Conservation (phyloP, 139 green algal genomes). For the Closterium sp. region DNA sequence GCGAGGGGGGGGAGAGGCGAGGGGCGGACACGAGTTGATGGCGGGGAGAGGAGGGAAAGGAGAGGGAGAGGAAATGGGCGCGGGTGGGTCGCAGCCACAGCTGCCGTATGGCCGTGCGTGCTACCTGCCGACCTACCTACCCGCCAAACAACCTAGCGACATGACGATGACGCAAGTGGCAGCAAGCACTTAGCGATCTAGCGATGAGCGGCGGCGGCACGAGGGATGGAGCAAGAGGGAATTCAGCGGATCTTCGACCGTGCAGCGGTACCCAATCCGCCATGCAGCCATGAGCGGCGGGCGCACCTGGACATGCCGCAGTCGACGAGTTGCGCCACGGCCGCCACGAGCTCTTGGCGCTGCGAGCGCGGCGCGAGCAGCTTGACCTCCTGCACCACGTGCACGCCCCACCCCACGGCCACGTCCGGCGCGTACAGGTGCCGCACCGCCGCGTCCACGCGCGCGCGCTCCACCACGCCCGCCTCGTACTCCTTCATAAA, state of each 20-base stretch:
- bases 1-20: neutral
- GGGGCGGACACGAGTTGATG: neutral
- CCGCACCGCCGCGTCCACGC: constrained; percentile 10
- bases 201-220: too few species aligned
- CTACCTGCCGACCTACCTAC: too few species aligned
- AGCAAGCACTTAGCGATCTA: too few species aligned
- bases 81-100: too few species aligned
- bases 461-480: constrained; percentile 4
- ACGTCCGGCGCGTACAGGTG: constrained; percentile 47
- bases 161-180: too few species aligned
- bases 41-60: neutral
- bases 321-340: constrained; percentile 22
- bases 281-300: too few species aligned
- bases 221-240: too few species aligned
- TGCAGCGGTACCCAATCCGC: too few species aligned
- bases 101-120: too few species aligned
- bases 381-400: constrained; percentile 49
- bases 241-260: too few species aligned
- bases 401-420: constrained; percentile 43
- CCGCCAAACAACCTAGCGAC: too few species aligned
- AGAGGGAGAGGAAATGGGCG: constrained; percentile 4
- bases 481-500: constrained; percentile 36
- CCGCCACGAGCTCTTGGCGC: constrained; percentile 4
- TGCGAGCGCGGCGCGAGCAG: constrained; percentile 28
- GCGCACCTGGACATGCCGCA: constrained; percentile 34